Conservation (phyloP, 345 rosid genomes). For the Pugionium cornutum region DNA sequence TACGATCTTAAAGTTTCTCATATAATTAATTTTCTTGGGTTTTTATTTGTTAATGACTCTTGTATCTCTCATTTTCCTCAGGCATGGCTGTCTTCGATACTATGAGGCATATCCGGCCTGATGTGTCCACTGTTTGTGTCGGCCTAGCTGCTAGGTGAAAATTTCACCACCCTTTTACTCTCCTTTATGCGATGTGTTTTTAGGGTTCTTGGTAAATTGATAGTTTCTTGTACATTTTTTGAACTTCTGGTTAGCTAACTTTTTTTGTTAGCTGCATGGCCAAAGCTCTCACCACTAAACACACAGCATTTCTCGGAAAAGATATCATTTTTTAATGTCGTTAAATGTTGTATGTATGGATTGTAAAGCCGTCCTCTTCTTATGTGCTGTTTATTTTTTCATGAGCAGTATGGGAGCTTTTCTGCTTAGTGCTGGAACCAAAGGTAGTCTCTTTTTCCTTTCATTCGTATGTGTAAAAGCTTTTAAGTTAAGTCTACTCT, state of each 20-base stretch:
- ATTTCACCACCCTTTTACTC: constrained; percentile 3
- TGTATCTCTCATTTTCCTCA: constrained; percentile 33
- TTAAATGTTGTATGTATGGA: not conserved
- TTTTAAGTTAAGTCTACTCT: not conserved
- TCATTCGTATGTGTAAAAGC: not conserved
- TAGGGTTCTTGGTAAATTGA: not conserved
- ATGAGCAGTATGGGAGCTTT: constrained; percentile 92
- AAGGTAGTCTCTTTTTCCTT: constrained; percentile 52
- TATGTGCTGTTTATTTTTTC: constrained; percentile 5
- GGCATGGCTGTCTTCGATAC: constrained; percentile 97
- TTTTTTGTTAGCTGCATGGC: too few relatives aligned
- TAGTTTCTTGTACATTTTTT: not conserved
- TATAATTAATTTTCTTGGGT: not conserved
- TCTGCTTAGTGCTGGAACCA: constrained; percentile 95
- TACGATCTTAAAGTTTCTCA: not conserved
- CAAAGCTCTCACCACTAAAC: too few relatives aligned
- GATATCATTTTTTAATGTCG: too few relatives aligned
- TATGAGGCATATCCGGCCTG: constrained; percentile 90
- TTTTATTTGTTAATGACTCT: constrained; percentile 19
- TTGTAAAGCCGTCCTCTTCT: constrained; percentile 8
- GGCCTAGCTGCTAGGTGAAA: constrained; percentile 94
- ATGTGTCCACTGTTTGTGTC: constrained; percentile 95
- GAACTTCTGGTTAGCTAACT: not conserved
- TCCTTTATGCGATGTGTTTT: too few relatives aligned
- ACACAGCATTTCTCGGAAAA: too few relatives aligned